Conservation (phyloP, 495 filamentous ascomycete species). For the Platismatia glauca region DNA sequence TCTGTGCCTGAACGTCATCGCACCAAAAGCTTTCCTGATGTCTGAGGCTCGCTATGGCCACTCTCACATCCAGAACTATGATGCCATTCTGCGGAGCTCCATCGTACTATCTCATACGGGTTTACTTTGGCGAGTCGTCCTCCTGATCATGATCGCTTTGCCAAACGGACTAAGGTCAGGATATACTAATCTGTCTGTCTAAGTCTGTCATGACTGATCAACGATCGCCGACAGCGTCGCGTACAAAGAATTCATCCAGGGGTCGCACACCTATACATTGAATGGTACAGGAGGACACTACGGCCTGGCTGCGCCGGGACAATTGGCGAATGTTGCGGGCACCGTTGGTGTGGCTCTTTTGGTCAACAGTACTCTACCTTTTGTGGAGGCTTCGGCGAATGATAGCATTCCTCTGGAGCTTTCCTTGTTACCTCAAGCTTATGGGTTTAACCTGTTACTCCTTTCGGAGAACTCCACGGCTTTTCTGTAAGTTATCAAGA, state of each 20-base stretch:
- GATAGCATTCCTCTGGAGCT: neutral
- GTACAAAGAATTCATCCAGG: neutral
- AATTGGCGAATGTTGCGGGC: neutral
- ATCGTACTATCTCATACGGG: neutral
- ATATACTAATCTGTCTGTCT: neutral
- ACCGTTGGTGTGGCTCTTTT: neutral
- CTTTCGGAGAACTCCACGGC: neutral
- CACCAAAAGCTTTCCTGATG: constrained; percentile 36
- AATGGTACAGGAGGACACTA: neutral
- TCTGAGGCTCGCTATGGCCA: constrained; percentile 51
- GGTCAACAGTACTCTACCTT: neutral
- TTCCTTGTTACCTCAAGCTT: neutral
- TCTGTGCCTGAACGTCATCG: constrained; percentile 39
- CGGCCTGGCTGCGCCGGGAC: neutral
- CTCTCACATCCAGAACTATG: constrained; percentile 34
- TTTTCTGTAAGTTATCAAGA: neutral
- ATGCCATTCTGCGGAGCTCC: constrained; percentile 2
- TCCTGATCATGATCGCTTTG: neutral
- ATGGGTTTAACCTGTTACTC: neutral
- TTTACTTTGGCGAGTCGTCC: neutral
- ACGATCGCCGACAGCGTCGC: neutral
- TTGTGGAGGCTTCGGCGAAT: neutral
- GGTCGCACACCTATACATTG: neutral
- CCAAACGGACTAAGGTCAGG: neutral
- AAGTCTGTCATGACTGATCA: neutral